These are phyloP conservation scores for Penstemon newberryi DNA, from an alignment of 257 asterid species.

Conservation along the genomic window DNA sequence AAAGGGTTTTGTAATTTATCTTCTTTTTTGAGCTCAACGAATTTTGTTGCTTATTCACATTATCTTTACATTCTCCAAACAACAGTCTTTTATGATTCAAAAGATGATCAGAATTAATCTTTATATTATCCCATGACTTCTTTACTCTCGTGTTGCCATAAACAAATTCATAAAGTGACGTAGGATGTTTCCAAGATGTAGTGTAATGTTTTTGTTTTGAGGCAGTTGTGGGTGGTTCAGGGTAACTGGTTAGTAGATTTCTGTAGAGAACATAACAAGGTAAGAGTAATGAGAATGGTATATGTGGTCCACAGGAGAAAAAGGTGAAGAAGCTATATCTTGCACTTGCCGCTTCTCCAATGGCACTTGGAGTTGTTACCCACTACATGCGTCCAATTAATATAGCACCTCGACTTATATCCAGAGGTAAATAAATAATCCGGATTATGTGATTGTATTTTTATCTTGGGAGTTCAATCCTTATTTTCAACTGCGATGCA, in stretches of 20 bases:
- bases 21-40: neutral
- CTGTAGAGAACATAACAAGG: neutral
- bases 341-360: constrained; percentile 88
- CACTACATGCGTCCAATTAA: constrained; percentile 96
- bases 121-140: neutral
- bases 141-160: constrained; percentile 1
- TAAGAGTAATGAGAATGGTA: constrained; percentile 14
- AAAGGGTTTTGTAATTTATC: neutral
- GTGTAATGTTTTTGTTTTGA: constrained; percentile 5
- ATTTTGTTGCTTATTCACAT: neutral
- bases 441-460: neutral
- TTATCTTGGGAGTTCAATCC: neutral
- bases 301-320: constrained; percentile 61
- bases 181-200: constrained; percentile 11
- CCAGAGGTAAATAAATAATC: constrained; percentile 51
- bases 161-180: neutral
- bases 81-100: neutral
- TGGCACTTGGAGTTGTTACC: constrained; percentile 67
- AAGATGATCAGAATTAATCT: neutral
- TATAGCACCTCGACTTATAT: constrained; percentile 82
- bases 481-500: constrained; percentile 5
- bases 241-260: neutral
- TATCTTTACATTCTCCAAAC: neutral
- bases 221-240: neutral
- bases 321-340: constrained; percentile 87